Percentiles rank a stretch among this genome's conserved stretches.
These are phyloP conservation scores for Metarhizium anisopliae DNA, from an alignment of 2,329 filamentous ascomycete genomes.

Conservation along the genomic window DNA sequence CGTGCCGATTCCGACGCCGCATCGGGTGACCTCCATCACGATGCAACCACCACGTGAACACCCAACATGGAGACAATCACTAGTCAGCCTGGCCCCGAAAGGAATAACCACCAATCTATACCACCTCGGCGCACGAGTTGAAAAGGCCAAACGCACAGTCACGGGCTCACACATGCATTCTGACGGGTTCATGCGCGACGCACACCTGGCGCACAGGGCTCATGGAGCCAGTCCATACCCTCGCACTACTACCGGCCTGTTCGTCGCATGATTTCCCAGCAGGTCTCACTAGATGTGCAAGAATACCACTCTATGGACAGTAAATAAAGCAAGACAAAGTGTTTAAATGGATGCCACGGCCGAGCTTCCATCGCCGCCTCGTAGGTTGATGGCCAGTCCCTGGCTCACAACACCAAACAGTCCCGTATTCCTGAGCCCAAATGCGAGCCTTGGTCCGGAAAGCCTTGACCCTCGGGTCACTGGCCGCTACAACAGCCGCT, in stretches of 20 bases:
- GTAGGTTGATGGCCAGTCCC: not conserved
- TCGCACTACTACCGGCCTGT: not conserved
- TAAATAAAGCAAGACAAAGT: not conserved
- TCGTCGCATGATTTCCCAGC: not conserved
- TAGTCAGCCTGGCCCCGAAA: not conserved
- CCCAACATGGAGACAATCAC: not conserved
- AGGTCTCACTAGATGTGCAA: not conserved
- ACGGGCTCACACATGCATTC: not conserved
- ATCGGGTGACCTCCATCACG: slow-evolving; percentile 1
- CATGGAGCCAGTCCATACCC: not conserved
- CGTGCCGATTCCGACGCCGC: not conserved
- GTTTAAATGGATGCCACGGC: not conserved
- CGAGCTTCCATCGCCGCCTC: not conserved
- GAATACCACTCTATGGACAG: not conserved
- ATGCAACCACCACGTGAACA: slow-evolving; percentile 1
- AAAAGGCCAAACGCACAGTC: not conserved
- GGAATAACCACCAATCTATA: not conserved
- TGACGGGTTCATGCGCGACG: not conserved
- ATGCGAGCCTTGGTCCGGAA: not conserved
- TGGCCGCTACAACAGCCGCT: slow-evolving; percentile 11
- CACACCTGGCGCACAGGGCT: not conserved
- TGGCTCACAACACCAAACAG: not conserved
- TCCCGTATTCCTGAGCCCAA: not conserved
- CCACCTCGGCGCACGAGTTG: not conserved
- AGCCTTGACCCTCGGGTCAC: not conserved